A percentile compares a stretch with the other conserved stretches of the same genome.
phyloP scores from a whole-genome alignment of 2,329 filamentous ascomycete species.

The Fusarium virguliforme region DNA sequence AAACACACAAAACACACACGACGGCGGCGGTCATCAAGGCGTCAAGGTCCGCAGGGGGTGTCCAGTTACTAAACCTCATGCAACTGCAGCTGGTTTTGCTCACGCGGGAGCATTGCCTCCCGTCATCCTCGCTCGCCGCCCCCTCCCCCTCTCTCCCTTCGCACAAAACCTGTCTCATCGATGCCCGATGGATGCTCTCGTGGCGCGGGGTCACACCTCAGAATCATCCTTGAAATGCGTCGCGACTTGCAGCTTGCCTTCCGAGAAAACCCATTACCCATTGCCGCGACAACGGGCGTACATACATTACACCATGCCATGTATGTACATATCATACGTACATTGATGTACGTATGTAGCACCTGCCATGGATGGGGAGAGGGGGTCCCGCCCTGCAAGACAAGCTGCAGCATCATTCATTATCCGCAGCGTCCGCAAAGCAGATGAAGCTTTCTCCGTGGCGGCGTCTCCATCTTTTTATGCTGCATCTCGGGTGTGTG shows the following conservation, averaged over 20 bases:
- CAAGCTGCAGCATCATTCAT: slow-evolving; percentile 28
- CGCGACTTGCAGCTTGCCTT: slow-evolving; percentile 39
- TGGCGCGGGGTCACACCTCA: slow-evolving; percentile 25
- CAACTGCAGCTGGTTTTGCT: slow-evolving; percentile 28
- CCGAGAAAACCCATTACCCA: slow-evolving; percentile 33
- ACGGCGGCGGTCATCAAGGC: slow-evolving; percentile 24
- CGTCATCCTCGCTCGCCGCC: slow-evolving; percentile 15
- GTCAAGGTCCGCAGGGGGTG: slow-evolving; percentile 26
- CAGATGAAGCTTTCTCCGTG: slow-evolving; percentile 20
- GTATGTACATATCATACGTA: not conserved
- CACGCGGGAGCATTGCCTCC: slow-evolving; percentile 31
- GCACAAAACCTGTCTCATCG: slow-evolving; percentile 12
- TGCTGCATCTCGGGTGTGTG: slow-evolving; percentile 7
- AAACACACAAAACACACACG: not conserved
- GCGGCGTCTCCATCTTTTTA: slow-evolving; percentile 21
- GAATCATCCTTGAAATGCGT: slow-evolving; percentile 28
- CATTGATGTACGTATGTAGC: not conserved
- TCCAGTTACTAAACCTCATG: slow-evolving; percentile 24
- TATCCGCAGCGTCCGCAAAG: slow-evolving; percentile 21
- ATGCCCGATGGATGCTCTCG: slow-evolving; percentile 19
- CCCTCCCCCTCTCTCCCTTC: slow-evolving; percentile 19
- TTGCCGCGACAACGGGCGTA: slow-evolving; percentile 30
- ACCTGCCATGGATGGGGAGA: not conserved
- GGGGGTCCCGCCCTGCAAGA: slow-evolving; percentile 15
- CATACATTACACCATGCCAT: slow-evolving; percentile 4